Conservation (phyloP, 345 rosid genomes). For the Salix viminalis region DNA sequence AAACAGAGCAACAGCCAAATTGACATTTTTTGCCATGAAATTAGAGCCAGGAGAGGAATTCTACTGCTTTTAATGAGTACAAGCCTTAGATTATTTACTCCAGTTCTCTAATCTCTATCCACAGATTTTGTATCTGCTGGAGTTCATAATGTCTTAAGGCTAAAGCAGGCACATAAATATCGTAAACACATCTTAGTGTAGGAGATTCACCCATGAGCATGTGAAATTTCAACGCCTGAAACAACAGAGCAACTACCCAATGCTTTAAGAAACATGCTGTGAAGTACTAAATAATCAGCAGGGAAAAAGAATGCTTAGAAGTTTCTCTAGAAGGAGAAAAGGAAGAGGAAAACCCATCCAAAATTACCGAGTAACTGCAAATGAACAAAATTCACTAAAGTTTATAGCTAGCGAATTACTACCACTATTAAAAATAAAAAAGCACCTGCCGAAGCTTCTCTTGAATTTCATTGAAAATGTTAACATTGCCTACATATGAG, state of each 20-base stretch:
- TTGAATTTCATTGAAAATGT: conserved; percentile 65
- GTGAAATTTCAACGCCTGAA: neutral
- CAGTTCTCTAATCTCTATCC: too few relatives aligned
- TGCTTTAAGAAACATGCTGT: neutral
- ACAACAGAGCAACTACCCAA: neutral
- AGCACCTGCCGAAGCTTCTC: conserved; percentile 69
- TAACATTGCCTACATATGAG: conserved; percentile 73
- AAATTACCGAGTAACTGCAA: neutral
- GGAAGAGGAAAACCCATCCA: neutral
- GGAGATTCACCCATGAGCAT: neutral
- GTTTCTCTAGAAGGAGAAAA: neutral
- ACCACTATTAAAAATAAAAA: neutral
- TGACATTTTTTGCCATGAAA: too few relatives aligned
- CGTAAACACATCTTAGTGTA: too few relatives aligned
- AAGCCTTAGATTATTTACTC: too few relatives aligned
- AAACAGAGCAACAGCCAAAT: too few relatives aligned
- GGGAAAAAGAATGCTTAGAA: neutral
- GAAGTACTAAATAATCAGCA: neutral
- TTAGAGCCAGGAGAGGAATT: too few relatives aligned
- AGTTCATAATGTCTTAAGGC: too few relatives aligned
- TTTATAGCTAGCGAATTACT: neutral
- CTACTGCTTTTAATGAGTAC: too few relatives aligned
- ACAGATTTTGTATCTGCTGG: too few relatives aligned
- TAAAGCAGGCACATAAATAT: too few relatives aligned
- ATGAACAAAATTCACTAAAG: neutral